Evolutionary conservation across 208 protist genomes (phyloP), one percentile per base, ranked within the genome.

Genomic region (Herpetomonas samuelpessoai): DNA sequence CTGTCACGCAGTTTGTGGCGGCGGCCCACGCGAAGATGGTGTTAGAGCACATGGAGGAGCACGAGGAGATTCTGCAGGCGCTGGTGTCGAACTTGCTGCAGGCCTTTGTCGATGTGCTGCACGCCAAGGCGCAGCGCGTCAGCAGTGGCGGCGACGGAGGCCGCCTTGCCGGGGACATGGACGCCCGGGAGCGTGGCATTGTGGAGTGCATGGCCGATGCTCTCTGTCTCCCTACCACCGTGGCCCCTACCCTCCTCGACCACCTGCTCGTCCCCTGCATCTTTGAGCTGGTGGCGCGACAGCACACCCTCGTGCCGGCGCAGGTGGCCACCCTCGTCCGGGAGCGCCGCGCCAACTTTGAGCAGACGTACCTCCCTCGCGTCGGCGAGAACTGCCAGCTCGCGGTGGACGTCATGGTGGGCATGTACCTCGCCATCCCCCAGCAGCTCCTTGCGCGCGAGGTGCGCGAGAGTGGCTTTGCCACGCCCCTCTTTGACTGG

Each of bases 311-410:
- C 0, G 71, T 28, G 19, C 54, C 65, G 21, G 30, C 55, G 3
- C 63, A 62, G 25, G n/a, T 35, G n/a, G 50, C 48, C 10, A 41
- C 64, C 16, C 30, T 68, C 31, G 54, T 69, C n/a, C 57, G 38
- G 16, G 69, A 79, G 60, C 46, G 61, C 31, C 50, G 76, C 16
- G 65, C 68, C 29, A 27, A 62, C 53, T 92, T 92, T 57, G 60
- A 76, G 6, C 58, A 69, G 48, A 49, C 62, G 9, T 83, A 88
- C 47, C 60, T 95, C 21, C 51, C 81, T 2, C 74, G 67, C 16
- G 83, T 95, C 45, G 77, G 74, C 28, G 88, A 95, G 66, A 85
- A 95, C 74, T 85, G 81, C 51, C 83, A 92, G 67, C 79, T 95
- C 9, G 83, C 76, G 9, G 70, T 95, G 10, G 85, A 92, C 55